These are phyloP conservation scores for Penicillium desertorum DNA, from an alignment of 495 filamentous ascomycete genomes.

Conservation along the genomic window DNA sequence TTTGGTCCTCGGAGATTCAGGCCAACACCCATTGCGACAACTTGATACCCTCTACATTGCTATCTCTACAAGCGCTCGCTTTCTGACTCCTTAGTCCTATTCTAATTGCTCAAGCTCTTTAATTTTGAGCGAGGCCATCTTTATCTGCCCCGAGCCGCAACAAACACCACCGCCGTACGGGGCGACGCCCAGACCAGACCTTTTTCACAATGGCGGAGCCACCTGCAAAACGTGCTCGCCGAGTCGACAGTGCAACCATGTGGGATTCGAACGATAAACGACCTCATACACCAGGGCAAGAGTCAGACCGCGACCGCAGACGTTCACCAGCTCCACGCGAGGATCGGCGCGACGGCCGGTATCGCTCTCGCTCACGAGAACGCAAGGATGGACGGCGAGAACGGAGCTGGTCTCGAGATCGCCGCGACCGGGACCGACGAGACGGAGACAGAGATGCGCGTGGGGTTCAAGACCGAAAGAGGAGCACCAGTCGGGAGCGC, in stretches of 20 bases:
- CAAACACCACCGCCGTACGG: conserved; percentile 11
- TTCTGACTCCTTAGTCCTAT: neutral
- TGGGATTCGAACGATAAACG: conserved; percentile 49
- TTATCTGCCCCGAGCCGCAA: neutral
- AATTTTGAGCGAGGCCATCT: neutral
- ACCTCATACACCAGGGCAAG: conserved; percentile 30
- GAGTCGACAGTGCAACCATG: conserved; percentile 53
- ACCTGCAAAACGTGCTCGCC: conserved; percentile 54
- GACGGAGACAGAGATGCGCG: conserved; percentile 46
- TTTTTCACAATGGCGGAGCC: conserved; percentile 51
- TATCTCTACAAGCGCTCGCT: conserved; percentile 2
- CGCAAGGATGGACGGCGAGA: conserved; percentile 42
- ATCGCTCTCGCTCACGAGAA: conserved; percentile 47
- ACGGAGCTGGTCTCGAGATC: conserved; percentile 49
- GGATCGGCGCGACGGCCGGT: conserved; percentile 37
- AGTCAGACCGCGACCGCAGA: conserved; percentile 40
- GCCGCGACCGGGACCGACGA: conserved; percentile 38
- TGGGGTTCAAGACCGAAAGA: conserved; percentile 40
- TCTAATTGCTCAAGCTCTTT: neutral
- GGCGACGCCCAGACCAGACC: conserved; percentile 14
- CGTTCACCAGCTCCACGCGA: conserved; percentile 33
- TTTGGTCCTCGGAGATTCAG: conserved; percentile 14
- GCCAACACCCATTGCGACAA: conserved; percentile 17
- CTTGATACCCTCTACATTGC: conserved; percentile 18
- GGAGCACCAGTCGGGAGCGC: conserved; percentile 50